Evolutionary conservation across 2,329 filamentous ascomycete species (phyloP).

Genomic region (Arthrinium phaeospermum): DNA sequence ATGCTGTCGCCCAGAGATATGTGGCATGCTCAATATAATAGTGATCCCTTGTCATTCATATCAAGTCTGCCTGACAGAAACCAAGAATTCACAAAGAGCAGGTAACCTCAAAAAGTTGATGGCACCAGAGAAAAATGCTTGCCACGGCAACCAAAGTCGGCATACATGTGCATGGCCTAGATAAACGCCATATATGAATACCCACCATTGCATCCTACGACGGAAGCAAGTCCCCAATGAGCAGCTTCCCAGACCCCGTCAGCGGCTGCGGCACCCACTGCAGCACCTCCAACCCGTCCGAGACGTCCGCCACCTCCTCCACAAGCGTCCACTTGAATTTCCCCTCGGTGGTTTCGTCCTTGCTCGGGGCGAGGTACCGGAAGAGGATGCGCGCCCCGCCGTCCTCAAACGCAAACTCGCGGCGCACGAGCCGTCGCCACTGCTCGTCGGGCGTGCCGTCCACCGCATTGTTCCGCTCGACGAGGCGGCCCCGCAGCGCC

Average conservation of each 20-base stretch:
- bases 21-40: too few species aligned
- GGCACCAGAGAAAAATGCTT: too few species aligned
- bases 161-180: too few species aligned
- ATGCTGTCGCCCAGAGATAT: too few species aligned
- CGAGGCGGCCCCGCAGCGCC: slow-evolving; percentile 32
- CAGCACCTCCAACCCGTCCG: slow-evolving; percentile 22
- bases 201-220: slow-evolving; percentile 41
- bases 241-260: slow-evolving; percentile 25
- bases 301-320: slow-evolving; percentile 28
- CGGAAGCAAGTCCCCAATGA: slow-evolving; percentile 26
- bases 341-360: slow-evolving; percentile 22
- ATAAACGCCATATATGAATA: too few species aligned
- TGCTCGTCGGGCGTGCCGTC: slow-evolving; percentile 40
- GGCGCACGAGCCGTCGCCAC: slow-evolving; percentile 39
- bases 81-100: too few species aligned
- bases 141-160: too few species aligned
- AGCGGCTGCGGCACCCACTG: slow-evolving; percentile 26
- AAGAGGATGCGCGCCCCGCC: slow-evolving; percentile 40
- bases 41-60: too few species aligned
- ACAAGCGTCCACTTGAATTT: slow-evolving; percentile 25
- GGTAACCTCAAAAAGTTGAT: too few species aligned
- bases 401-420: slow-evolving; percentile 44
- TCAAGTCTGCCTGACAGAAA: too few species aligned
- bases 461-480: slow-evolving; percentile 36
- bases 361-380: slow-evolving; percentile 34